phyloP scores from a whole-genome alignment of 2,329 filamentous ascomycete genomes.

The Ophiostoma pallidulum region DNA sequence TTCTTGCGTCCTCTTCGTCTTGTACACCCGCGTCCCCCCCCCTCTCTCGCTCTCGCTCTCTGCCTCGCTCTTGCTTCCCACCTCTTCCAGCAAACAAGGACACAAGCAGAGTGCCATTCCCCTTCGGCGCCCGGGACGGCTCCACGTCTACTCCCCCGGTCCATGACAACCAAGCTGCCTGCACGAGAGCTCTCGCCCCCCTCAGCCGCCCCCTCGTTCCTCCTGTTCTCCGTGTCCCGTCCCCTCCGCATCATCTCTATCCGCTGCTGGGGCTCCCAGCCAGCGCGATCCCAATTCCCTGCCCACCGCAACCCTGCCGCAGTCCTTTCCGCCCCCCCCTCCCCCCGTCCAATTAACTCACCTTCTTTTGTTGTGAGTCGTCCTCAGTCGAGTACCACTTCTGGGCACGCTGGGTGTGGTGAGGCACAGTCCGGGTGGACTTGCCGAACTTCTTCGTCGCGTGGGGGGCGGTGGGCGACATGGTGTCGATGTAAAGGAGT shows the following conservation, averaged over 20 bases:
- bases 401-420: slow-evolving; percentile 82
- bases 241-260: neutral
- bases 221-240: neutral
- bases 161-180: too few species aligned
- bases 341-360: slow-evolving; percentile 47
- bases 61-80: neutral
- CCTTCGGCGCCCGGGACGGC: too few species aligned
- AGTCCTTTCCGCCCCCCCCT: neutral
- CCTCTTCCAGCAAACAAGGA: too few species aligned
- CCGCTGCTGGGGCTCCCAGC: too few species aligned
- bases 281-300: neutral
- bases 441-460: slow-evolving; percentile 87
- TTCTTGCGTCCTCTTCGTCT: too few species aligned
- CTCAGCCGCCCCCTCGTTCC: too few species aligned
- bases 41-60: neutral
- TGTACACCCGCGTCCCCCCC: too few species aligned
- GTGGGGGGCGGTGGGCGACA: slow-evolving; percentile 60
- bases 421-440: slow-evolving; percentile 85
- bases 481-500: slow-evolving; percentile 33
- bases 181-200: too few species aligned
- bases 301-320: neutral
- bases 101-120: too few species aligned
- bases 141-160: too few species aligned
- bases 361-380: slow-evolving; percentile 82
- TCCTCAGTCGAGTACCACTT: slow-evolving; percentile 99